A percentile compares a stretch with the other conserved stretches of the same genome.
Evolutionary conservation across 73 alveolate species (phyloP).

Genomic region (Paramecium octaurelia): DNA sequence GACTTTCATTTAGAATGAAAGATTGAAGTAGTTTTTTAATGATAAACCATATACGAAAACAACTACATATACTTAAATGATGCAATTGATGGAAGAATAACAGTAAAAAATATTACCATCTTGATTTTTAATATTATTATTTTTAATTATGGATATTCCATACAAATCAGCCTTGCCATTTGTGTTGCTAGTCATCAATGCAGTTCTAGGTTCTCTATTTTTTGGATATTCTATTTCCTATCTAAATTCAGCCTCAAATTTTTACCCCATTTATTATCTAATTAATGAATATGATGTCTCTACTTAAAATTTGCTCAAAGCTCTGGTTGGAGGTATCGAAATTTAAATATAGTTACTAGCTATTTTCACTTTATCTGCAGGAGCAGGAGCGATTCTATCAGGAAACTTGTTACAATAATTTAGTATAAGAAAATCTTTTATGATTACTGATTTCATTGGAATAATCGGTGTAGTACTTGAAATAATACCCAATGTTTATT

Average conservation of each 20-base stretch:
- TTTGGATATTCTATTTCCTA: constrained; percentile 51
- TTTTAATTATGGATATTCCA: neutral
- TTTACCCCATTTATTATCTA: neutral
- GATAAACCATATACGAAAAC: neutral
- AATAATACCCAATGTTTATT: neutral
- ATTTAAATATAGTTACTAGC: neutral
- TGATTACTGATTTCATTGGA: constrained; percentile 56
- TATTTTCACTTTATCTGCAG: constrained; percentile 35
- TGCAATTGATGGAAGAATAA: neutral
- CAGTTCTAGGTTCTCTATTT: constrained; percentile 48
- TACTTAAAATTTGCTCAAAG: neutral
- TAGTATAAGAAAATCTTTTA: constrained; percentile 22
- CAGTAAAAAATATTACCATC: neutral
- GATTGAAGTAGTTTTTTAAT: neutral
- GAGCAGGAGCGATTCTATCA: constrained; percentile 29
- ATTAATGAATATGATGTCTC: neutral
- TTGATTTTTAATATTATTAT: neutral
- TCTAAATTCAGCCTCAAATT: constrained; percentile 29
- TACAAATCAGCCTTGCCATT: constrained; percentile 14
- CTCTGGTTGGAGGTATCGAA: neutral
- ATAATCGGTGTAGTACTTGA: neutral
- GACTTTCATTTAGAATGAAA: neutral
- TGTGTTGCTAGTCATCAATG: constrained; percentile 25
- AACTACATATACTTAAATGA: neutral
- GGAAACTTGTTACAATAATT: neutral